Percentiles rank a stretch among this genome's conserved stretches.
Conservation (phyloP, 257 asterid species). For the Prunella vulgaris region DNA sequence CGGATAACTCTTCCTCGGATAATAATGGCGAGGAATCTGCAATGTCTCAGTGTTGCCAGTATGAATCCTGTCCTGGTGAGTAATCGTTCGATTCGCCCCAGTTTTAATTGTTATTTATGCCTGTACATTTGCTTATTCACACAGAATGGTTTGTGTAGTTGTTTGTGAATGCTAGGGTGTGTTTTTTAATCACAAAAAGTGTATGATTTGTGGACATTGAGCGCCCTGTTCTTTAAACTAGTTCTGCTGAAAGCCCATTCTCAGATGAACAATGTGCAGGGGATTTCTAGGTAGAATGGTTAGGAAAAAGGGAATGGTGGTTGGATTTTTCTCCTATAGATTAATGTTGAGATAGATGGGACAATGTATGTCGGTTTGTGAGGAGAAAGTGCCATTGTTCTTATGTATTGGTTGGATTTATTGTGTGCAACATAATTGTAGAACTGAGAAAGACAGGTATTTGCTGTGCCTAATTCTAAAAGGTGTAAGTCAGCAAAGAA, state of each 20-base stretch:
- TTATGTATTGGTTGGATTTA: background rate
- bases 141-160: background rate
- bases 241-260: background rate
- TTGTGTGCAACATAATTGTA: background rate
- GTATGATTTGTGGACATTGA: too few species aligned
- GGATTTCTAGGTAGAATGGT: background rate
- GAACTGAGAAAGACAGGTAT: background rate
- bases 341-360: background rate
- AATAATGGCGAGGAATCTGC: constrained; percentile 27
- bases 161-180: background rate
- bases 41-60: constrained; percentile 24
- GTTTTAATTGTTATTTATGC: background rate
- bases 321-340: constrained; percentile 5
- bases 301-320: background rate
- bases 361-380: constrained; percentile 9
- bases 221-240: background rate
- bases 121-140: background rate
- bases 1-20: constrained; percentile 19
- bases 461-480: background rate
- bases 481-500: background rate
- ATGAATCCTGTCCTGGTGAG: constrained; percentile 56
- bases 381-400: background rate
- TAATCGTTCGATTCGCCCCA: background rate
- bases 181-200: background rate
- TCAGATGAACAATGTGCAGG: background rate